Evolutionary conservation across 805 yeast species (phyloP).

Genomic region (Candida ovalis): DNA sequence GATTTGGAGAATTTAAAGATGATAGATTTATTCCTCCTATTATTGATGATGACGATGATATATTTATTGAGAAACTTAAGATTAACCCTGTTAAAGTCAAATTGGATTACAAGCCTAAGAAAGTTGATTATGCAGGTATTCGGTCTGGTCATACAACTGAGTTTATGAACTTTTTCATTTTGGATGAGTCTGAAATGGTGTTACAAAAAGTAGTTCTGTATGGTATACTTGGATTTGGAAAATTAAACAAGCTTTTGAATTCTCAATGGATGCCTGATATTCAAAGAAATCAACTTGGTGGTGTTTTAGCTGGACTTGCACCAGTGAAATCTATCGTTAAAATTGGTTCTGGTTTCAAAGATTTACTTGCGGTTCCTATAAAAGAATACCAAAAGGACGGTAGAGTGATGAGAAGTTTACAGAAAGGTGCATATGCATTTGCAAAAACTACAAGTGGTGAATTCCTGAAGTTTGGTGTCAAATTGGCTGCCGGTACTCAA

Average conservation of each 20-base stretch:
- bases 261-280: conserved; percentile 89
- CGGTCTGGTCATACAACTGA: conserved; percentile 85
- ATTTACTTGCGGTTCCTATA: conserved; percentile 68
- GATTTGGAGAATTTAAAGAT: conserved; percentile 82
- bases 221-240: conserved; percentile 75
- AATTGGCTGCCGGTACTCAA: conserved; percentile 85
- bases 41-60: conserved; percentile 51
- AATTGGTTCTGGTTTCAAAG: conserved; percentile 74
- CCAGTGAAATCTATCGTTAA: conserved; percentile 75
- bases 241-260: conserved; percentile 51
- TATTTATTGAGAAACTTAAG: conserved; percentile 65
- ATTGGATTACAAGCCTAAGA: conserved; percentile 90
- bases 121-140: conserved; percentile 77
- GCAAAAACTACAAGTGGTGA: conserved; percentile 79
- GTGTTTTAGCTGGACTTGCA: conserved; percentile 78
- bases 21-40: conserved; percentile 52
- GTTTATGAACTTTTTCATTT: conserved; percentile 79
- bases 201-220: conserved; percentile 59
- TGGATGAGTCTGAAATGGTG: conserved; percentile 78
- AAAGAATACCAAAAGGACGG: conserved; percentile 75
- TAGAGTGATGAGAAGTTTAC: conserved; percentile 60
- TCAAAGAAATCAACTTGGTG: conserved; percentile 72
- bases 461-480: conserved; percentile 75
- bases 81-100: conserved; percentile 58
- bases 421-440: conserved; percentile 71